Conservation (phyloP, 306 rosid species). For the Fagus sylvatica region DNA sequence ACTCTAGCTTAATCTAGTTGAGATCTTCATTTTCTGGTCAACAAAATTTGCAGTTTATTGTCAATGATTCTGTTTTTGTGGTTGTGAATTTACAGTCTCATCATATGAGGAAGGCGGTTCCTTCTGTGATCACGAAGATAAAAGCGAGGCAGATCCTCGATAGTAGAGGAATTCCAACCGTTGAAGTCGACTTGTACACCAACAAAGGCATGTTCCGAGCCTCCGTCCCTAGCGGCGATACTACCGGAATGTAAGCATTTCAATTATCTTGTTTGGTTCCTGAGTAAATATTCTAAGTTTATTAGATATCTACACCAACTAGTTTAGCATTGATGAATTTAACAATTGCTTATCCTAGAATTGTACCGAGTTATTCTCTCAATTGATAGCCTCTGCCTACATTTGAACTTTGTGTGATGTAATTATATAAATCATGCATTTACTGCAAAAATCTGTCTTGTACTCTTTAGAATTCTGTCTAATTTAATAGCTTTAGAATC, state of each 20-base stretch:
- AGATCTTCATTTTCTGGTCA: background rate
- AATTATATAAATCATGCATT: background rate
- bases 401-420: background rate
- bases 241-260: conserved; percentile 65
- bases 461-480: background rate
- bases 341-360: background rate
- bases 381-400: background rate
- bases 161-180: conserved; percentile 96
- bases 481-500: background rate
- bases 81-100: conserved; percentile 49
- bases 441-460: background rate
- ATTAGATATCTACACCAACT: background rate
- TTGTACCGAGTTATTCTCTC: background rate
- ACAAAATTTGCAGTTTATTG: background rate
- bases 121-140: conserved; percentile 72
- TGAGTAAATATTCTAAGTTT: background rate
- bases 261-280: background rate
- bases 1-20: background rate
- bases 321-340: background rate
- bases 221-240: conserved; percentile 79
- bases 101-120: conserved; percentile 73
- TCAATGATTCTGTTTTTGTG: background rate
- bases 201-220: conserved; percentile 83
- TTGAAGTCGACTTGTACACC: conserved; percentile 83
- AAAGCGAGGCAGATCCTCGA: conserved; percentile 97